Conservation (phyloP, 2,329 filamentous ascomycete species). For the Ophiocordyceps robertsii region DNA sequence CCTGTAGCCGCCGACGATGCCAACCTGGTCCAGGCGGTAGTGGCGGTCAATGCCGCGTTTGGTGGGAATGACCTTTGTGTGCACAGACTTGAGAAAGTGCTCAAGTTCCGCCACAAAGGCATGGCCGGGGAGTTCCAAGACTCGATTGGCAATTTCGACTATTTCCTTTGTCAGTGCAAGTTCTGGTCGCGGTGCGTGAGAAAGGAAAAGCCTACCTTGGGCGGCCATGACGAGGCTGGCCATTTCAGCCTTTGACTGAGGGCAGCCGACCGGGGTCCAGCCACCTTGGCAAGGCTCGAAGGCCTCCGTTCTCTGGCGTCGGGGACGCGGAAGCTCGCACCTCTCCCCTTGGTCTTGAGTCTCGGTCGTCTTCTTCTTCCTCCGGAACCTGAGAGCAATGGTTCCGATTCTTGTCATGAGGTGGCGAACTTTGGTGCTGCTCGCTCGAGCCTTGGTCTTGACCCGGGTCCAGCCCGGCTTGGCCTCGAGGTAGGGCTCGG, state of each 20-base stretch:
- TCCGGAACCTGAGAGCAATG: background rate
- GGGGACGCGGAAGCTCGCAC: background rate
- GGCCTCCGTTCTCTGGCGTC: background rate
- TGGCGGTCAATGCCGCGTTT: slow-evolving; percentile 15
- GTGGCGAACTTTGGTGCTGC: background rate
- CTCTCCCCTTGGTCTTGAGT: background rate
- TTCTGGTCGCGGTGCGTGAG: too few species aligned
- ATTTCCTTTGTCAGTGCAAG: slow-evolving; percentile 1
- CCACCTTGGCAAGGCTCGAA: slow-evolving; percentile 1
- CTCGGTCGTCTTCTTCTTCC: background rate
- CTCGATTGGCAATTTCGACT: slow-evolving; percentile 13
- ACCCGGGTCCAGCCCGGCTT: background rate
- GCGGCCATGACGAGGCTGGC: slow-evolving; percentile 10
- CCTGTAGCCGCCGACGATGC: slow-evolving; percentile 12
- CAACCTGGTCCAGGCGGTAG: slow-evolving; percentile 2
- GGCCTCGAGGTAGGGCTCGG: background rate
- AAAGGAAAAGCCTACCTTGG: slow-evolving; percentile 12
- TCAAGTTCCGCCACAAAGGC: slow-evolving; percentile 1
- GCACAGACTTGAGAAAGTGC: background rate
- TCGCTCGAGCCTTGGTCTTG: background rate
- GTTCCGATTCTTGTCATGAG: background rate
- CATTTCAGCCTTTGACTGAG: slow-evolving; percentile 3
- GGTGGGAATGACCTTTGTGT: slow-evolving; percentile 9
- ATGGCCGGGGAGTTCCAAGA: slow-evolving; percentile 1
- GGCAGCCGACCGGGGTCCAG: background rate